phyloP scores from a whole-genome alignment of 129 eudicot genomes.

The Rutidosis leptorrhynchoides region DNA sequence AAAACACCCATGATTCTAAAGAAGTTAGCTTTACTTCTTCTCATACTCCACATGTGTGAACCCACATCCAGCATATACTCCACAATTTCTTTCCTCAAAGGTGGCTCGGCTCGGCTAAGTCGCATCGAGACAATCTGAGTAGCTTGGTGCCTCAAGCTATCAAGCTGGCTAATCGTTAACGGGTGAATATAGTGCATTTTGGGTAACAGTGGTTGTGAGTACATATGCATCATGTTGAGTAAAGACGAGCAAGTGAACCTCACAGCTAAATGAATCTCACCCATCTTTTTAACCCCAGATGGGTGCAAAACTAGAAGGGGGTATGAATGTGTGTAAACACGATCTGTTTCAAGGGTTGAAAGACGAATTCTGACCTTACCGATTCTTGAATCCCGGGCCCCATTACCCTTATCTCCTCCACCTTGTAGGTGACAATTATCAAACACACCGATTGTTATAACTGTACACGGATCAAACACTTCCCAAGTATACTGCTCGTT shows the following conservation, averaged over 20 bases:
- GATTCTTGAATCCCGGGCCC: constrained; percentile 49
- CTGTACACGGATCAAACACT: constrained; percentile 66
- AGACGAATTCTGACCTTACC: constrained; percentile 65
- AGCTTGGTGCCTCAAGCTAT: constrained; percentile 56
- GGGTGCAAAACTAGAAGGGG: constrained; percentile 64
- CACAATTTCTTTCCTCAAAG: constrained; percentile 56
- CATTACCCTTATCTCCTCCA: constrained; percentile 51
- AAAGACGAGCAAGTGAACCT: constrained; percentile 58
- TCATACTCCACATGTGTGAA: constrained; percentile 79
- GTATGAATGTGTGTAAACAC: constrained; percentile 64
- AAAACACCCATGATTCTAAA: constrained; percentile 52
- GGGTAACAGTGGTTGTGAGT: constrained; percentile 55
- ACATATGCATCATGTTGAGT: constrained; percentile 67
- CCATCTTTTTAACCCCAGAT: constrained; percentile 65
- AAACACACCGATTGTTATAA: constrained; percentile 58
- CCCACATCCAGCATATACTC: constrained; percentile 65
- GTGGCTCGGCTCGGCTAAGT: constrained; percentile 58
- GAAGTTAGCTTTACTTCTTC: constrained; percentile 69
- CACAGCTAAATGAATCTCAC: constrained; percentile 65
- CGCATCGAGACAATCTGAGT: constrained; percentile 53
- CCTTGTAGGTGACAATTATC: constrained; percentile 64
- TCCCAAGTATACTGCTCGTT: constrained; percentile 73
- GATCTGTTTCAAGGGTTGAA: constrained; percentile 61
- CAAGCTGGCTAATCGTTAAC: constrained; percentile 51
- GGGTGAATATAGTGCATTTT: constrained; percentile 66